Base-by-base conservation (phyloP, 768 basidiomycete species). In the Termitomyces sp. region DNA sequence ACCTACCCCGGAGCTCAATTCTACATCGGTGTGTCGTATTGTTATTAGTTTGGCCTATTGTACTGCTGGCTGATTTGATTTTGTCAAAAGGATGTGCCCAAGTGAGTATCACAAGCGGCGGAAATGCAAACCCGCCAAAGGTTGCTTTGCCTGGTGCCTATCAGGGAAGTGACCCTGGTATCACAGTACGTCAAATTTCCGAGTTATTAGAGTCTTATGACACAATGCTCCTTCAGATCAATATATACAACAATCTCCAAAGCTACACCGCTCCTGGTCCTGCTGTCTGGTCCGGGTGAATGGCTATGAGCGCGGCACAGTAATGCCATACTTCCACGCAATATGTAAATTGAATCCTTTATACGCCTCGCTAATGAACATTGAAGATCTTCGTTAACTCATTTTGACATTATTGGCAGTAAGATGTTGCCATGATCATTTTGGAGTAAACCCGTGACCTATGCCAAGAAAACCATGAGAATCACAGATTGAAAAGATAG, bases 201-300 rank as follows among this genome's bases (percentile, higher is more conserved):
- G 12, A 16, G 2, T 42, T 20, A 15, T 35, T 33, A 25, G 20
- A 42, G 25, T 39, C 16, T 27, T 35, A 32, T 54, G 53, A 54
- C 33, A 3, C 40, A 7, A 23, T 16, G 13, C 23, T 45, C 36
- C 11, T 31, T 9, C 31, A 75, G 72, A 66, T 78, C 63, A 79
- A 81, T 71, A 80, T 80, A 59, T 80, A 80, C 70, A 80, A 80
- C 71, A 80, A 81, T 65, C 73, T 79, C 39, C 75, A 80, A 61
- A 79, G 69, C 63, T 81, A 81, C 68, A 79, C 76, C 18, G 60
- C 68, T 46, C 74, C 74, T 20, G 74, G 73, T 51, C 65, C 65
- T 39, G 50, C 70, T 40, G 73, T 76, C 52, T 76, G 74, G 74
- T 68, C 71, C 54, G 73, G 74, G 6, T 74, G 63, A 74, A 63